Conservation (phyloP, 441 rosid genomes). For the Pelargonium exstipulatum region DNA sequence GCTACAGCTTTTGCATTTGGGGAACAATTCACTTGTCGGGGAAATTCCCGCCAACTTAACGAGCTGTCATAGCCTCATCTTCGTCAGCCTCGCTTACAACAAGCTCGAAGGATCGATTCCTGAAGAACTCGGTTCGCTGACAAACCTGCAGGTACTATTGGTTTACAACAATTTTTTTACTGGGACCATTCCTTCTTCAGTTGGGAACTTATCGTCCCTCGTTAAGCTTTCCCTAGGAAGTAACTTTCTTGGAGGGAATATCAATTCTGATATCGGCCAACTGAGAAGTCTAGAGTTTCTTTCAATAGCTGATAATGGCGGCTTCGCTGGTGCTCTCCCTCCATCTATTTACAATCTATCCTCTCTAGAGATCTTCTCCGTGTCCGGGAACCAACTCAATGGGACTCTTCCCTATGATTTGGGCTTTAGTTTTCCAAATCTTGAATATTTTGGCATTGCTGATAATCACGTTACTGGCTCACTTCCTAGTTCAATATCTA, state of each 20-base stretch:
- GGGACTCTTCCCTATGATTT: slow-evolving; percentile 22
- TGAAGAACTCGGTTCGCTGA: background rate
- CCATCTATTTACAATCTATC: slow-evolving; percentile 27
- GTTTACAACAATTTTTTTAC: slow-evolving; percentile 4
- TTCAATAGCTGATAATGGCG: background rate
- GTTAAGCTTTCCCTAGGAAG: background rate
- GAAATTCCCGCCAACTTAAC: slow-evolving; percentile 19
- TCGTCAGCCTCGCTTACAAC: background rate
- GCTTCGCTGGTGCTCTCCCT: slow-evolving; percentile 26
- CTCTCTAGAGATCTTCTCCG: background rate
- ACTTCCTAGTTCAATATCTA: slow-evolving; percentile 28
- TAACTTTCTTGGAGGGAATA: slow-evolving; percentile 17
- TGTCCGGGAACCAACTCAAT: slow-evolving; percentile 12
- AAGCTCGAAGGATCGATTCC: slow-evolving; percentile 13
- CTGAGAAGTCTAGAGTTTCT: slow-evolving; percentile 6
- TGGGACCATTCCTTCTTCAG: slow-evolving; percentile 21
- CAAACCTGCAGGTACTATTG: slow-evolving; percentile 6
- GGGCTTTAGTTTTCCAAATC: slow-evolving; percentile 17
- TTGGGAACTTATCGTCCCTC: slow-evolving; percentile 27
- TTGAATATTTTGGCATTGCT: background rate
- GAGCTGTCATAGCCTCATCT: background rate
- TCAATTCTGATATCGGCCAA: slow-evolving; percentile 20
- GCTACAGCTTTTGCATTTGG: background rate
- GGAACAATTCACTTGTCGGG: slow-evolving; percentile 13
- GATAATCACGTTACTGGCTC: slow-evolving; percentile 17